Evolutionary conservation across 2,329 filamentous ascomycete species (phyloP).

Genomic region (Dissoconium aciculare): DNA sequence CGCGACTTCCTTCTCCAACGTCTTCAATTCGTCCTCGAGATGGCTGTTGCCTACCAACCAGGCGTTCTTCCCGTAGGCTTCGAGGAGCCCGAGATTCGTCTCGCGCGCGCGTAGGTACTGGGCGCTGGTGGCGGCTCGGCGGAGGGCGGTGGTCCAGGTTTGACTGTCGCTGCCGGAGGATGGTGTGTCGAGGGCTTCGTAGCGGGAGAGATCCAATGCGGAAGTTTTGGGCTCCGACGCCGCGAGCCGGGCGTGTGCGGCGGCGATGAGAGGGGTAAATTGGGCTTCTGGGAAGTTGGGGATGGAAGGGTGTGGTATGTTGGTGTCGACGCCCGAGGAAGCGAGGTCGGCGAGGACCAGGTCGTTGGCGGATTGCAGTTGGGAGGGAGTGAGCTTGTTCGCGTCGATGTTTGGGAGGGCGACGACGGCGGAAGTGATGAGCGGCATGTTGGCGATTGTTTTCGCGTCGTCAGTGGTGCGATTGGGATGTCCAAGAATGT

Average conservation of each 20-base stretch:
- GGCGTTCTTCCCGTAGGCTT: conserved; percentile 70
- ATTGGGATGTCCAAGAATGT: too few relatives aligned
- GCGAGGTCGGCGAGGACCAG: conserved; percentile 55
- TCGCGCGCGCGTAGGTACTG: conserved; percentile 43
- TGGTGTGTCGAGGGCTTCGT: conserved; percentile 58
- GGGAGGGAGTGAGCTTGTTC: conserved; percentile 44
- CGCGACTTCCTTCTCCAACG: conserved; percentile 61
- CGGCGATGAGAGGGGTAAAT: conserved; percentile 51
- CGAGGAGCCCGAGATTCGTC: conserved; percentile 56
- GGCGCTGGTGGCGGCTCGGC: conserved; percentile 42
- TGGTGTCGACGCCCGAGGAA: conserved; percentile 31
- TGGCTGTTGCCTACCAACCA: conserved; percentile 80
- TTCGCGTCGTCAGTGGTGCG: conserved; percentile 46
- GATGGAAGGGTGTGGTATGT: conserved; percentile 48
- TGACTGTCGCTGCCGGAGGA: conserved; percentile 28
- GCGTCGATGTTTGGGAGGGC: conserved; percentile 76
- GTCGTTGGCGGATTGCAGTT: conserved; percentile 50
- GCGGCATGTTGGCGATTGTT: conserved; percentile 42
- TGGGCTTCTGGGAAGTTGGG: conserved; percentile 37
- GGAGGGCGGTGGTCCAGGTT: conserved; percentile 38
- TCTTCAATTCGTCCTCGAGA: conserved; percentile 54
- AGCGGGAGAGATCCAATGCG: conserved; percentile 62
- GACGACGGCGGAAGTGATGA: conserved; percentile 57
- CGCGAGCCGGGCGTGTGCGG: conserved; percentile 55
- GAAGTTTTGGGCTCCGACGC: conserved; percentile 31